Evolutionary conservation across 148 eudicot genomes (phyloP), one percentile per base, ranked within the genome.

Genomic region (Amaranthus cruentus): DNA sequence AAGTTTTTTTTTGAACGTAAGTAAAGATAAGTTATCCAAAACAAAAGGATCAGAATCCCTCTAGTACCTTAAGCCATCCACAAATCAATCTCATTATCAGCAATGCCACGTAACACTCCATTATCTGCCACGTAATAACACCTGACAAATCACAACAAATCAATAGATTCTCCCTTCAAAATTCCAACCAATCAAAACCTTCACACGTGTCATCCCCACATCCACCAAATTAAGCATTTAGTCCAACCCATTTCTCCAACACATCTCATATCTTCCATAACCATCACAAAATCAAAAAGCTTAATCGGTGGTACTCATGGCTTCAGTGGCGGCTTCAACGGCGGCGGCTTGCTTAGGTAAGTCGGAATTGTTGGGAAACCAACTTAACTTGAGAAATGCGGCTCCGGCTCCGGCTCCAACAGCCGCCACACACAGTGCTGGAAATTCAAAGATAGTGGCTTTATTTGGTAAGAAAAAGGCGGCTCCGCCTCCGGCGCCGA

Each of bases 381-480:
- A 84, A 50, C 76, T 88, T 61, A 80, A 73, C 50, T 81, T 88
- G 72, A 79, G 81, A 47, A 84, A 79, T n/a, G 76, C 86, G 12
- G 76, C 83, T 61, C 52, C 93, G 5, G 79, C 85, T 44, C 73
- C 86, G 5, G 79, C 85, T 44, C 73, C 86, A 12, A 62, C 50
- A 3, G 71, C 57, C 50, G 69, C 80, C 15, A 61, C 85, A 5
- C 55, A 84, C 4, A 71, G 72, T 57, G 76, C 75, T 48, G 77
- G 76, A 70, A 47, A 82, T 56, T 78, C 71, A 68, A 92, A 86
- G 75, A 85, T 89, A 6, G 89, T 92, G 5, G 83, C 96, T 9
- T 85, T 92, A 53, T 92, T 92, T 84, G 80, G 83, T 21, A 92
- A 88, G 79, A 89, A 88, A 75, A 84, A 84, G 85, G 83, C 91